Evolutionary conservation across 768 basidiomycete species (phyloP), one percentile per base, ranked within the genome.

Genomic region (Mycena pura): DNA sequence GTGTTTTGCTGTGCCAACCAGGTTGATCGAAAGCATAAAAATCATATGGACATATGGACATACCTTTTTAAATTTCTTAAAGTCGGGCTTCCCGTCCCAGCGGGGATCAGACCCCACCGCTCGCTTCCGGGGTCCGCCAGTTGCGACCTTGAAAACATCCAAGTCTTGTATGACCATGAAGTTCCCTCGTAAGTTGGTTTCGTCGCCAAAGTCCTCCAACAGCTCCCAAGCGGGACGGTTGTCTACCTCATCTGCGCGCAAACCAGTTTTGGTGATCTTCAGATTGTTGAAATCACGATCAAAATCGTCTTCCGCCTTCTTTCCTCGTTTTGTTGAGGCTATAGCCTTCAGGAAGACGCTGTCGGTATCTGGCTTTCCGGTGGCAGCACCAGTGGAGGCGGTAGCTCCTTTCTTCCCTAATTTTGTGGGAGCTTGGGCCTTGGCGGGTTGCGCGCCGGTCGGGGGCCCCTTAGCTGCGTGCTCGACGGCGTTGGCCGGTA

Each of bases 11-110:
- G 51, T 13, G 10, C 13, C 8, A 27, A 17, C 47, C 60, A 54
- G 15, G 19, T 28, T 31, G 38, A 40, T 10, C 36, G 32, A 29
- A 14, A 45, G 24, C 28, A 48, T 38, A 54, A 14, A 40, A 60
- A n/a, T 21, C 14, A 31, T 21, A 49, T 27, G 15, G 39, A 6
- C 5, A 31, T 24, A 50, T 29, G 29, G 11, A 63, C 79, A 28
- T n/a, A 87, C 88, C 82, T 85, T 86, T 64, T 85, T 90, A 67
- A 93, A 93, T 71, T 87, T 92, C 70, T 93, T 93, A 74, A 86
- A 92, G 68, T 93, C 86, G 0, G 84, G 83, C 45, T 77, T 76
- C 2, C 83, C 83, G 54, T 81, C 77, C 85, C 83, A 84, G 19
- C 78, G 70, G 3, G 72, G 57, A 53, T 69, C 70, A 31, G 61